A percentile compares a stretch with the other conserved stretches of the same genome.
Evolutionary conservation across 306 rosid species (phyloP).

Genomic region (Purshia tridentata): DNA sequence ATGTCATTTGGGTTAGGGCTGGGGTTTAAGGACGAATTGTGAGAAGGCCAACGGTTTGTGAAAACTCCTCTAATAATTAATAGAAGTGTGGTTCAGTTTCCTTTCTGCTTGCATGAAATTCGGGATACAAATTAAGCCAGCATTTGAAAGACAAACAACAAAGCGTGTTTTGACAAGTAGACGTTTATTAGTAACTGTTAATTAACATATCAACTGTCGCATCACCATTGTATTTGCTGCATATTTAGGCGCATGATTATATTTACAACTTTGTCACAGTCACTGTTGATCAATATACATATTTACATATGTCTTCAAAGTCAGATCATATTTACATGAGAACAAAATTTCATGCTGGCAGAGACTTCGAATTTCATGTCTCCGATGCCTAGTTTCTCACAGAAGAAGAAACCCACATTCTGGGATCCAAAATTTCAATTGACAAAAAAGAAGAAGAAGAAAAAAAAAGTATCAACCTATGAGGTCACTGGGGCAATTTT

Average conservation of each 20-base stretch:
- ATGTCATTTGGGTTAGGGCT: too few relatives aligned
- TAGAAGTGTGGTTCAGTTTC: too few relatives aligned
- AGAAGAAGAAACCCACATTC: neutral
- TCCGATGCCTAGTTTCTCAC: neutral
- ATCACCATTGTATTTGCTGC: neutral
- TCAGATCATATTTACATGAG: slow-evolving; percentile 17
- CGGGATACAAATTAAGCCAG: too few relatives aligned
- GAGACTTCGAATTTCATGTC: slow-evolving; percentile 10
- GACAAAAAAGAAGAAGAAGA: neutral
- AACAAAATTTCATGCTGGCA: slow-evolving; percentile 4
- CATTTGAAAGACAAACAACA: too few relatives aligned
- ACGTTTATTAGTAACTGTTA: too few relatives aligned
- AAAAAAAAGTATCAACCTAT: neutral
- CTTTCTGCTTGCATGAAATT: too few relatives aligned
- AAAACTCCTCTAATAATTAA: too few relatives aligned
- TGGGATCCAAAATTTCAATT: neutral
- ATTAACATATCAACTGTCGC: too few relatives aligned
- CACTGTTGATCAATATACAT: neutral
- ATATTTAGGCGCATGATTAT: neutral
- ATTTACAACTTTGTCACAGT: neutral
- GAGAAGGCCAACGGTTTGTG: too few relatives aligned
- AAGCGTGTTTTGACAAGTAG: too few relatives aligned
- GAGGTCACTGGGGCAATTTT: neutral
- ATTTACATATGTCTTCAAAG: slow-evolving; percentile 5
- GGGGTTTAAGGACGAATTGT: too few relatives aligned